Conservation (phyloP, 202 grass and related monocot species). For the Elaeis oleifera region DNA sequence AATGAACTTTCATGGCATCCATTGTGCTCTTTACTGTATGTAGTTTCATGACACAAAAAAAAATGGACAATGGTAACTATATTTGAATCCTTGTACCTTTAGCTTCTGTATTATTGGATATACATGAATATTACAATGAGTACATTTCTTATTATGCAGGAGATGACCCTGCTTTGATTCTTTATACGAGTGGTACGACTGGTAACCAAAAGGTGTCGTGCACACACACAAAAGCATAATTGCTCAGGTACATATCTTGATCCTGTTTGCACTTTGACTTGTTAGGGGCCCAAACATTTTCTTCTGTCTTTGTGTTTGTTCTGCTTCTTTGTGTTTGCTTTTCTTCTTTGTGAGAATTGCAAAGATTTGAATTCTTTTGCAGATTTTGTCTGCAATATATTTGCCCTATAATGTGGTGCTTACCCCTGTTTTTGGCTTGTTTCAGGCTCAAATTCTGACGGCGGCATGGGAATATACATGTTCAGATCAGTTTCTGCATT, state of each 20-base stretch:
- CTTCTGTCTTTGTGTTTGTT: background rate
- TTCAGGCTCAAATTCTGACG: constrained; percentile 79
- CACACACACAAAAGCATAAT: constrained; percentile 76
- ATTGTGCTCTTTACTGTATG: too few species aligned
- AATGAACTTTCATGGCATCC: background rate
- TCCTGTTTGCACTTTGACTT: background rate
- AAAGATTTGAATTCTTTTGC: too few species aligned
- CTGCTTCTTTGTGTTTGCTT: background rate
- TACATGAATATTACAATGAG: background rate
- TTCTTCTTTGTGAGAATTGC: too few species aligned
- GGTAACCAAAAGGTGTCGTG: constrained; percentile 94
- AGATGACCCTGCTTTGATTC: constrained; percentile 84
- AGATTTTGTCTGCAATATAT: too few species aligned
- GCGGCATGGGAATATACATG: constrained; percentile 83
- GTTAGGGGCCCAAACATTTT: background rate
- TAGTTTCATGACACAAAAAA: too few species aligned
- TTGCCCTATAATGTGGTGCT: background rate
- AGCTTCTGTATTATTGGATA: too few species aligned
- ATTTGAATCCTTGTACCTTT: too few species aligned
- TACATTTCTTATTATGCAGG: constrained; percentile 36
- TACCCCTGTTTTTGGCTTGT: constrained; percentile 18
- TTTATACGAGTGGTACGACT: constrained; percentile 97
- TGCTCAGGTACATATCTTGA: constrained; percentile 53
- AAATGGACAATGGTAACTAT: too few species aligned
- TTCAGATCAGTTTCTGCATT: constrained; percentile 75